Conservation (phyloP, 2,329 filamentous ascomycete genomes). For the Clarireedia paspali region DNA sequence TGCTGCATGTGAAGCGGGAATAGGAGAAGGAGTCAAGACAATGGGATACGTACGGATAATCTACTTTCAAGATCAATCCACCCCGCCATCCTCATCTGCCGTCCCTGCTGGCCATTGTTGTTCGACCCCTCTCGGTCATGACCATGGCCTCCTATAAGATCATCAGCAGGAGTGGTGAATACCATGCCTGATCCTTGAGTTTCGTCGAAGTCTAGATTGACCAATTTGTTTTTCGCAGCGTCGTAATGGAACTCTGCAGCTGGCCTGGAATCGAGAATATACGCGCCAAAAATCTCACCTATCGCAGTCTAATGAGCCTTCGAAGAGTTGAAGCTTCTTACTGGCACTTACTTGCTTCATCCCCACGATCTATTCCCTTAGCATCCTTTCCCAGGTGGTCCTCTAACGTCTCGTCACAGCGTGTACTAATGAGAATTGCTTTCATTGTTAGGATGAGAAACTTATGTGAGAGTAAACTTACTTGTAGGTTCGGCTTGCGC, state of each 20-base stretch:
- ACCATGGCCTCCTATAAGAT: conserved; percentile 22
- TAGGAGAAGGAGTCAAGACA: background rate
- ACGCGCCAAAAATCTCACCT: conserved; percentile 35
- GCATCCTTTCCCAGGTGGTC: conserved; percentile 26
- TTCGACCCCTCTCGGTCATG: conserved; percentile 32
- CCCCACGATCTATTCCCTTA: conserved; percentile 20
- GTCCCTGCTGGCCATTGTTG: conserved; percentile 50
- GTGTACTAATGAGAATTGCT: conserved; percentile 40
- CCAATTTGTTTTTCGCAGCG: conserved; percentile 57
- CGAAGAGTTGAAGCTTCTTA: background rate
- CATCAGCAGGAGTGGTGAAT: conserved; percentile 51
- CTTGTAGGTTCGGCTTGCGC: conserved; percentile 45
- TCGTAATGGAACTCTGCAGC: conserved; percentile 67
- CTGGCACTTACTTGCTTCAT: conserved; percentile 19
- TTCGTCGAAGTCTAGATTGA: conserved; percentile 42
- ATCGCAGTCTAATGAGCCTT: background rate
- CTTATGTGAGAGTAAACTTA: background rate
- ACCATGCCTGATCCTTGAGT: conserved; percentile 44
- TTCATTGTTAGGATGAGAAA: background rate
- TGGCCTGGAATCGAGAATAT: conserved; percentile 57
- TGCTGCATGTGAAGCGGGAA: no score
- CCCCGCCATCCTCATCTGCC: conserved; percentile 60
- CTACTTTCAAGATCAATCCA: conserved; percentile 67
- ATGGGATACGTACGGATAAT: conserved; percentile 47
- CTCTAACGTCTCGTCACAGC: conserved; percentile 29